phyloP scores from a whole-genome alignment of 2,329 filamentous ascomycete species.

The Colletotrichum brevisporum region DNA sequence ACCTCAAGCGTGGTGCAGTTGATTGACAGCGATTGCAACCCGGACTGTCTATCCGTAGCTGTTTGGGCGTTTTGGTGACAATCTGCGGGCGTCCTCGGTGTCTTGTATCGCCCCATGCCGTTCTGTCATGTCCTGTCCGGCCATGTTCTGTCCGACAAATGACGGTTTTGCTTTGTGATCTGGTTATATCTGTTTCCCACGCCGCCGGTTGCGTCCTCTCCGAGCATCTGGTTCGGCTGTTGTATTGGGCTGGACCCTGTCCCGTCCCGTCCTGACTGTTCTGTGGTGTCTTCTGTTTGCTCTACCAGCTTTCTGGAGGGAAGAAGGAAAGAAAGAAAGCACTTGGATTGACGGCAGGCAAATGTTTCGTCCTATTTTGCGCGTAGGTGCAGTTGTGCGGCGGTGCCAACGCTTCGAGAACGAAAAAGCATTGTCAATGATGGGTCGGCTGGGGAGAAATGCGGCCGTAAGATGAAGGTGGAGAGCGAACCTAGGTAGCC shows the following conservation, averaged over 20 bases:
- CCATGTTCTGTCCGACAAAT: conserved; percentile 7
- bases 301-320: conserved; percentile 14
- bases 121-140: no score
- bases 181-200: conserved; percentile 8
- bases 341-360: neutral
- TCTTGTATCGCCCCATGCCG: neutral
- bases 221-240: conserved; percentile 27
- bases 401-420: conserved; percentile 33
- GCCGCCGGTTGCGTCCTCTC: conserved; percentile 25
- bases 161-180: conserved; percentile 17
- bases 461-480: conserved; percentile 35
- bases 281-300: neutral
- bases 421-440: conserved; percentile 29
- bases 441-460: conserved; percentile 18
- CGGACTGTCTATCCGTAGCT: no score
- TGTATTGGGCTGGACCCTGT: conserved; percentile 5
- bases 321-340: neutral
- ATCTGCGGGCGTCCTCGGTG: conserved; percentile 6
- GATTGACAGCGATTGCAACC: no score
- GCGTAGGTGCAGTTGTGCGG: neutral
- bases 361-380: neutral
- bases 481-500: neutral
- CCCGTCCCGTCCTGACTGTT: neutral
- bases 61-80: neutral
- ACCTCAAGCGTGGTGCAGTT: no score